Evolutionary conservation across 805 yeast species (phyloP).

Genomic region (Saccharomycopsis malanga): DNA sequence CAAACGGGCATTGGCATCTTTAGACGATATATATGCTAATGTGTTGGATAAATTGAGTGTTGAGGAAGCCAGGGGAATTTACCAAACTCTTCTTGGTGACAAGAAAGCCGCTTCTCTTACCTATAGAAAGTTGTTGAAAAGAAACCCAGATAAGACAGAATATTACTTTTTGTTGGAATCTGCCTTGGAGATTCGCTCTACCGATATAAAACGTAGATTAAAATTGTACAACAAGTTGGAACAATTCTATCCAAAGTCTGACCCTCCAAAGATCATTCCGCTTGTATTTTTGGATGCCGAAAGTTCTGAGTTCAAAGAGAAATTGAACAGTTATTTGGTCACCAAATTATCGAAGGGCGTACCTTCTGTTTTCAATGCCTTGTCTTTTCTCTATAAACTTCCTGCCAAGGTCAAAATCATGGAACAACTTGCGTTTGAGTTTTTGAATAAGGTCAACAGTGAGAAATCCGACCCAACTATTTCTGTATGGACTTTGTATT

Average conservation of each 20-base stretch:
- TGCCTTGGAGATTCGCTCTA: conserved; percentile 45
- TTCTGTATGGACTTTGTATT: conserved; percentile 64
- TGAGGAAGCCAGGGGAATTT: conserved; percentile 60
- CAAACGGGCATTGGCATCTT: conserved; percentile 53
- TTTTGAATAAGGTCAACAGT: conserved; percentile 28
- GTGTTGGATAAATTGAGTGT: conserved; percentile 54
- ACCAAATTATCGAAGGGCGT: conserved; percentile 70
- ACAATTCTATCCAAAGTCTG: conserved; percentile 72
- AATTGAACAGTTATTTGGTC: conserved; percentile 48
- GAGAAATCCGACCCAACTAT: conserved; percentile 31
- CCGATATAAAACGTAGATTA: conserved; percentile 43
- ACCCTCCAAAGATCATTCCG: conserved; percentile 74
- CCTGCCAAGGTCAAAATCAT: conserved; percentile 34
- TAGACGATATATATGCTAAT: conserved; percentile 46
- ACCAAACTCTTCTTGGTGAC: conserved; percentile 50
- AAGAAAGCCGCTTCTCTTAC: conserved; percentile 57
- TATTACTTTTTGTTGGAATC: conserved; percentile 65
- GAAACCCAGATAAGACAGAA: conserved; percentile 74
- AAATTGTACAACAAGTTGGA: conserved; percentile 60
- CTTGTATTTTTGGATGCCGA: conserved; percentile 60
- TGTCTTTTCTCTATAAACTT: conserved; percentile 68
- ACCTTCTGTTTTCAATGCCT: conserved; percentile 82
- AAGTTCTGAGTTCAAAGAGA: conserved; percentile 37
- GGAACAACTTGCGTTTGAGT: conserved; percentile 47
- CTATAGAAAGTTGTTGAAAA: conserved; percentile 63